Percentiles rank a stretch among this genome's conserved stretches.
Evolutionary conservation across 768 basidiomycete genomes (phyloP).

Genomic region (Tylopilus intermedius): DNA sequence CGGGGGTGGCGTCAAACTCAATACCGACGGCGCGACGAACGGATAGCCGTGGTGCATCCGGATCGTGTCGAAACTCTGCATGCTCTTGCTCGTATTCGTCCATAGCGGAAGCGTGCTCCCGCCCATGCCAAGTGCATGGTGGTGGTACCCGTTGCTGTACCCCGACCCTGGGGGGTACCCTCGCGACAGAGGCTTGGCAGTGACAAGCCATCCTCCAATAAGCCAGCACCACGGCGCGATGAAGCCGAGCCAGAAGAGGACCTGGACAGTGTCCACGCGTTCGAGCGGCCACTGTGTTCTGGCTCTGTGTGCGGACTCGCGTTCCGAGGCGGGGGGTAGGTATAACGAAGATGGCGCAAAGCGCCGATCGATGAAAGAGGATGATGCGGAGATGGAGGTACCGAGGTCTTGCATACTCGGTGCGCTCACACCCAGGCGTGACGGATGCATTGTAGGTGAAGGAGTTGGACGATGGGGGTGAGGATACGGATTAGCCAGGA

Average conservation of each 20-base stretch:
- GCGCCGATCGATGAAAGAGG: slow-evolving; percentile 49
- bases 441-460: slow-evolving; percentile 3
- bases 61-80: slow-evolving; percentile 40
- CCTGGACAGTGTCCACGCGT: slow-evolving; percentile 37
- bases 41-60: slow-evolving; percentile 51
- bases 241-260: slow-evolving; percentile 75
- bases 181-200: slow-evolving; percentile 14
- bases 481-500: slow-evolving; percentile 3
- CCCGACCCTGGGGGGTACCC: background rate
- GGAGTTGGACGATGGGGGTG: slow-evolving; percentile 16
- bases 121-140: slow-evolving; percentile 36
- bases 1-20: slow-evolving; percentile 28
- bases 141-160: slow-evolving; percentile 13
- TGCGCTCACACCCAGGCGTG: slow-evolving; percentile 12
- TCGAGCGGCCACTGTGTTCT: slow-evolving; percentile 14
- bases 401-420: slow-evolving; percentile 28
- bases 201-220: slow-evolving; percentile 67
- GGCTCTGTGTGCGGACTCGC: slow-evolving; percentile 25
- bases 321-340: slow-evolving; percentile 31
- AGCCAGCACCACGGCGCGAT: slow-evolving; percentile 72
- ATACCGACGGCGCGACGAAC: slow-evolving; percentile 49
- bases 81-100: slow-evolving; percentile 33
- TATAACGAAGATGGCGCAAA: slow-evolving; percentile 43
- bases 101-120: slow-evolving; percentile 33
- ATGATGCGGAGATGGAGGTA: slow-evolving; percentile 34